These are phyloP conservation scores for Evansstolkia leycettana DNA, from an alignment of 495 filamentous ascomycete species.

Conservation along the genomic window DNA sequence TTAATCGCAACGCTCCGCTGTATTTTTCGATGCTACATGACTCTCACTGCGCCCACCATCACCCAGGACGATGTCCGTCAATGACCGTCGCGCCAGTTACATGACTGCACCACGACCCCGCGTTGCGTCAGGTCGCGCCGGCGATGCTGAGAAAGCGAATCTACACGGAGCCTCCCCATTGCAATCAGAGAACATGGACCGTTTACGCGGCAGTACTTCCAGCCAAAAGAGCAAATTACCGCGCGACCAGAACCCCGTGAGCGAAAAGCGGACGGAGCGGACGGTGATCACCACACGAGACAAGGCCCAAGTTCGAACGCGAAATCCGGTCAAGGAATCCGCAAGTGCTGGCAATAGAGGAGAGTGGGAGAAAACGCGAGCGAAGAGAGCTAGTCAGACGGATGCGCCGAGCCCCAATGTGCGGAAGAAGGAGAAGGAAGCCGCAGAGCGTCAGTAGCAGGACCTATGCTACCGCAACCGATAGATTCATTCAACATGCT, in stretches of 20 bases:
- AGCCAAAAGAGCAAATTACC: slow-evolving; percentile 22
- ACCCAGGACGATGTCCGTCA: slow-evolving; percentile 31
- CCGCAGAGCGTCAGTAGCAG: slow-evolving; percentile 20
- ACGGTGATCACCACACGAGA: slow-evolving; percentile 51
- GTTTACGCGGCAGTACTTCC: slow-evolving; percentile 21
- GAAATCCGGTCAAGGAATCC: slow-evolving; percentile 53
- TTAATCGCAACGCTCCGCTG: too few species aligned
- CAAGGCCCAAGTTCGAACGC: slow-evolving; percentile 45
- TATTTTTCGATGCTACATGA: too few species aligned
- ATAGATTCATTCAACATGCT: slow-evolving; percentile 4
- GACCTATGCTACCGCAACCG: neutral
- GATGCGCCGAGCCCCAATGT: slow-evolving; percentile 31
- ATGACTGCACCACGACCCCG: slow-evolving; percentile 36
- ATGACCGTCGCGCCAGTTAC: slow-evolving; percentile 33
- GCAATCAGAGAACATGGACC: slow-evolving; percentile 23
- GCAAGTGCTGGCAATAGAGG: slow-evolving; percentile 26
- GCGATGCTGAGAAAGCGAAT: slow-evolving; percentile 24
- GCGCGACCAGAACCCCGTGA: slow-evolving; percentile 19
- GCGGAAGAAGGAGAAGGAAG: slow-evolving; percentile 26
- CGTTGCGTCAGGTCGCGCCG: slow-evolving; percentile 32
- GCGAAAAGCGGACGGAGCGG: slow-evolving; percentile 29
- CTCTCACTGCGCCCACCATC: slow-evolving; percentile 5
- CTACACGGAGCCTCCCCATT: slow-evolving; percentile 21
- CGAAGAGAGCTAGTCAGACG: slow-evolving; percentile 20
- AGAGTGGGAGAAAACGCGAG: slow-evolving; percentile 31